A percentile compares a stretch with the other conserved stretches of the same genome.
Conservation (phyloP, 2,329 filamentous ascomycete species). For the Madurella fahalii region DNA sequence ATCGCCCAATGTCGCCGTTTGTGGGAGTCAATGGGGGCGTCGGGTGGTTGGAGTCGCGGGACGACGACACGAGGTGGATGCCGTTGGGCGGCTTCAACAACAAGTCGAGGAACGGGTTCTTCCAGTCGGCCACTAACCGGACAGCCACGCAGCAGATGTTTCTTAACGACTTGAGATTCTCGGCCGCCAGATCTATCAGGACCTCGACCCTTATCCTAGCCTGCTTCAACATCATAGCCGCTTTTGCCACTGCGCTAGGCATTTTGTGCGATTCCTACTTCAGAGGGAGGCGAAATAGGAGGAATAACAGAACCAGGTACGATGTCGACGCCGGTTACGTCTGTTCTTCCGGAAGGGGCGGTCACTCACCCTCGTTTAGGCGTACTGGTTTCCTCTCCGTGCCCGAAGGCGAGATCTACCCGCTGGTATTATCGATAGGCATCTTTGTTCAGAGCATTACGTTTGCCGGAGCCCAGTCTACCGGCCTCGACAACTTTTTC, state of each 20-base stretch:
- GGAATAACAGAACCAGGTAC: slow-evolving; percentile 42
- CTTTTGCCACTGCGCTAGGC: slow-evolving; percentile 51
- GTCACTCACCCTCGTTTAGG: slow-evolving; percentile 26
- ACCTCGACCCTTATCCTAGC: slow-evolving; percentile 60
- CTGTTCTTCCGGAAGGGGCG: not conserved
- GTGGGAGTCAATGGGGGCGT: slow-evolving; percentile 23
- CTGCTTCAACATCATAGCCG: slow-evolving; percentile 56
- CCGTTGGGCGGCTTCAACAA: slow-evolving; percentile 18
- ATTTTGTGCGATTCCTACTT: slow-evolving; percentile 56
- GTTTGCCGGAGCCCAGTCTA: slow-evolving; percentile 54
- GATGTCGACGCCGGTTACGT: not conserved
- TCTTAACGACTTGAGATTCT: slow-evolving; percentile 50
- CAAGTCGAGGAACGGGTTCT: slow-evolving; percentile 18
- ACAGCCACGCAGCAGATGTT: slow-evolving; percentile 40
- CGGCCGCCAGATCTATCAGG: slow-evolving; percentile 53
- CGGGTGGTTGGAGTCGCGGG: slow-evolving; percentile 32
- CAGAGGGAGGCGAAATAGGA: slow-evolving; percentile 39
- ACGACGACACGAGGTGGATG: slow-evolving; percentile 22
- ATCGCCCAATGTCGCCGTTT: slow-evolving; percentile 27
- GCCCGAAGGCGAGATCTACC: slow-evolving; percentile 46
- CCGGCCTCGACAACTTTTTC: slow-evolving; percentile 49
- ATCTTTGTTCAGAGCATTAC: slow-evolving; percentile 56
- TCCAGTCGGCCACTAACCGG: slow-evolving; percentile 34
- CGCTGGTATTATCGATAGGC: slow-evolving; percentile 53
- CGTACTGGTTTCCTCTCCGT: slow-evolving; percentile 42